Evolutionary conservation across 2,329 filamentous ascomycete genomes (phyloP), one percentile per base, ranked within the genome.

Genomic region (Eurotiales sp.): DNA sequence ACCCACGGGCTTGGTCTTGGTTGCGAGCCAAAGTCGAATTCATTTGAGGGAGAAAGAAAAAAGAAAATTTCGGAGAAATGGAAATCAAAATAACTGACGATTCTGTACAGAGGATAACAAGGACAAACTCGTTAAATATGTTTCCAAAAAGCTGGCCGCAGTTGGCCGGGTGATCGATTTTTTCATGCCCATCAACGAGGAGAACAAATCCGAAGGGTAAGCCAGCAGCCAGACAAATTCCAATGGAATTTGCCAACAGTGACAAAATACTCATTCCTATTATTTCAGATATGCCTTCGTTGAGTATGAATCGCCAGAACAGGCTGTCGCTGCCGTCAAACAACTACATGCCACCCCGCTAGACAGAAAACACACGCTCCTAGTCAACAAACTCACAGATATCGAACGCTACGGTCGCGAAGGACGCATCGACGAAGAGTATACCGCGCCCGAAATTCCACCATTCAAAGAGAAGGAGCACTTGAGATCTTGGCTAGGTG

Each of bases 331-430:
- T 49, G 93, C 92, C 51, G 89, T 91, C 62, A 91, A 95, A 71
- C 84, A 88, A 64, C 86, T 99, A 54, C 85, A 99, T 72, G 83
- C 84, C 64, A 85, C 87, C 5, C 83, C 92, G 40, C 87, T 99
- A 64, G 93, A 99, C 77, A 97, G 95, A 82, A 96, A 86, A 77
- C 91, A 99, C 80, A 96, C 83, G 47, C 83, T 99, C 62, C 82
- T 86, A 58, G 91, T 99, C 63, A 99, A 99, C 84, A 99, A 99
- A 76, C 81, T 99, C 64, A 96, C 91, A 64, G 93, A 99, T 69
- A 91, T 99, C 65, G 93, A 99, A 70, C 87, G 93, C 60, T 99
- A 89, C 71, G 93, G 93, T 57, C 84, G 90, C 57, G 93, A 97
- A 76, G 93, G 93, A 61, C 85, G 90, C 59, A 82, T 99, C 63